Evolutionary conservation across 371 early-diverging fungal species (phyloP), one percentile per base, ranked within the genome.

Genomic region (Apophysomyces ossiformis): DNA sequence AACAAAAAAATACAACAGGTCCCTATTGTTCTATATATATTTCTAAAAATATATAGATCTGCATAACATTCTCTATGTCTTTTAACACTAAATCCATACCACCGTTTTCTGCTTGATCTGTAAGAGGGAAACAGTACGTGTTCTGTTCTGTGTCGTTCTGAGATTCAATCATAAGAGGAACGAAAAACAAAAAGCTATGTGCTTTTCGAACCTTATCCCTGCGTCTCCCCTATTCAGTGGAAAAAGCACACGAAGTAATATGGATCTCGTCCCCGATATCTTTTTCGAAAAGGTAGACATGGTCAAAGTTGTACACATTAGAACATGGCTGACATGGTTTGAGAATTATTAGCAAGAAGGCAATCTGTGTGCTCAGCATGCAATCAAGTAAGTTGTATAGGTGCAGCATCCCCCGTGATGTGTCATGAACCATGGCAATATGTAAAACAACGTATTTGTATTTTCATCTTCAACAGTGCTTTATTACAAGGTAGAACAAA

Each of bases 321-420:
- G 11, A 7, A 7, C 3, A 26, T 26, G 32, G 3, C 32, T 26
- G 32, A 26, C 32, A 26, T 26, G 32, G 32, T 2, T 26, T 26
- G 32, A 26, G 0, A 26, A 26, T 2, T 8, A 37, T 12, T 54
- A 87, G 87, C 90, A 92, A 88, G 89, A 89, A 75, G 92, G 90
- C 61, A 83, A 85, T 64, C 75, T 92, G 21, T 92, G 92, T 60
- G 91, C 91, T 3, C 92, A 92, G 61, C 90, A 92, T 74, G 89
- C 90, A 32, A 70, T 92, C 61, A 88, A 89, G 80, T 79, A 75
- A 68, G 59, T 63, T 46, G 8, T 37, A 0, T 16, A 37, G 46
- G n/a, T n/a, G n/a, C 12, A 36, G n/a, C 18, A 7, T 56, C 37
- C 41, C 13, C 12, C 36, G 41, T 61, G n/a, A 3, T 26, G 32